Evolutionary conservation across 2,329 filamentous ascomycete species (phyloP).

Genomic region (Bretziella fagacearum): DNA sequence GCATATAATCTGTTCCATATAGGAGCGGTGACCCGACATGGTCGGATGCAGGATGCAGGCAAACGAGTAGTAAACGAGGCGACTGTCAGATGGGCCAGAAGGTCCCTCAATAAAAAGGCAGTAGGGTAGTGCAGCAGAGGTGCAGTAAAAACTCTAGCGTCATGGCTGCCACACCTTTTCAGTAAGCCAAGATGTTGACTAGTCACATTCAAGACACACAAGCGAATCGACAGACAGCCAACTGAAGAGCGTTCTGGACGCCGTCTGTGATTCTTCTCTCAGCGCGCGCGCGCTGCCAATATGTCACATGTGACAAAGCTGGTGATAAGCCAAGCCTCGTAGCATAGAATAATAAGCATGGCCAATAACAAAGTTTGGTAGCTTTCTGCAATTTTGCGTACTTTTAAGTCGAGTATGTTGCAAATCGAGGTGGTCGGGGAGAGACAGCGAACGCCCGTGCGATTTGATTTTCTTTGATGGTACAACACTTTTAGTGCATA

Average conservation of each 20-base stretch:
- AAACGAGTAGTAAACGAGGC: not conserved
- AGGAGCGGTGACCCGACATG: no score
- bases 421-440: conserved; percentile 2
- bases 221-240: not conserved
- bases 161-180: not conserved
- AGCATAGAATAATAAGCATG: no score
- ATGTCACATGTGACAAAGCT: not conserved
- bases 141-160: not conserved
- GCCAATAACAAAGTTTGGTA: no score
- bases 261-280: no score
- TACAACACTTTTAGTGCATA: no score
- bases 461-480: no score
- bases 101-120: not conserved
- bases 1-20: not conserved
- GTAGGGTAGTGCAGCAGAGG: not conserved
- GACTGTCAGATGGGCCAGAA: not conserved
- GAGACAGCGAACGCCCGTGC: not conserved
- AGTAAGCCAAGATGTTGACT: not conserved
- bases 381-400: no score
- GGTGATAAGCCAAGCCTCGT: no score
- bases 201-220: no score
- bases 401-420: not conserved
- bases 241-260: no score
- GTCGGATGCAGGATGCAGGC: not conserved
- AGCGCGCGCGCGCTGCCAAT: no score